Percentiles rank a stretch among this genome's conserved stretches.
phyloP scores from a whole-genome alignment of 768 basidiomycete genomes.

The Coprinopsis cinerea region DNA sequence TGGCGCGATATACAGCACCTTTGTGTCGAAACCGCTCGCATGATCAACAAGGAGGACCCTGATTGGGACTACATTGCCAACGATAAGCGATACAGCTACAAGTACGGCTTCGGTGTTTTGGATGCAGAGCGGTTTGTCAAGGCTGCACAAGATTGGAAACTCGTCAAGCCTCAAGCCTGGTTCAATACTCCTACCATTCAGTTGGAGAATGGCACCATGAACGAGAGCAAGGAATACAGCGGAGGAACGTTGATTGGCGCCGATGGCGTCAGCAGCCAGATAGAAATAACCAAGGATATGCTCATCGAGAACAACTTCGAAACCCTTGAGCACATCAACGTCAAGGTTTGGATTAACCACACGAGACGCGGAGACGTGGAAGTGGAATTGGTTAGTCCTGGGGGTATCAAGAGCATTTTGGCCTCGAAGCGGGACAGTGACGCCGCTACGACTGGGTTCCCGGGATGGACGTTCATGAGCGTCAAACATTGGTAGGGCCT shows the following conservation, averaged over 20 bases:
- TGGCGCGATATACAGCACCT: conserved; percentile 97
- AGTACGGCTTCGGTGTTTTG: conserved; percentile 91
- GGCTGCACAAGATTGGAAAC: conserved; percentile 73
- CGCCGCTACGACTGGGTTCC: conserved; percentile 58
- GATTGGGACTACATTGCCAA: conserved; percentile 85
- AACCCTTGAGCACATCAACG: conserved; percentile 84
- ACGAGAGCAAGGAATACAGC: conserved; percentile 41
- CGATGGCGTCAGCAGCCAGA: conserved; percentile 59
- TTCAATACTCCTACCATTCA: conserved; percentile 69
- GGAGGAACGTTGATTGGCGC: conserved; percentile 63
- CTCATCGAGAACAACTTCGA: conserved; percentile 77
- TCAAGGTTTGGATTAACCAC: conserved; percentile 92
- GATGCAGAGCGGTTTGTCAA: conserved; percentile 80
- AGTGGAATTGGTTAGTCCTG: conserved; percentile 81
- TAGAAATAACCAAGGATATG: conserved; percentile 62
- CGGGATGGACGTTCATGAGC: conserved; percentile 98
- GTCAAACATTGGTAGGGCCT: conserved; percentile 88
- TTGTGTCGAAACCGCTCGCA: conserved; percentile 66
- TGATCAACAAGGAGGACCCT: conserved; percentile 83
- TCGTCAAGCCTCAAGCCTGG: conserved; percentile 95
- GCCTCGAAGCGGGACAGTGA: conserved; percentile 70
- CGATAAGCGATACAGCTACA: conserved; percentile 71
- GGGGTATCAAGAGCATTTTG: conserved; percentile 78
- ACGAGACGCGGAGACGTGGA: conserved; percentile 85
- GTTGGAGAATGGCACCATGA: conserved; percentile 55